These are phyloP conservation scores for Sorghum bicolor DNA, from an alignment of 176 grass and related monocot species.

Conservation along the genomic window Sorghum_bicolor_NCBIv3 NC_012870.2:1759001-1759500, in stretches of 20 bases:
- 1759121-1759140: neutral
- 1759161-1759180: neutral
- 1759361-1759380: neutral
- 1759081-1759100: no score
- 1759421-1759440: no score
- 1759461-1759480: neutral
- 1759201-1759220: neutral
- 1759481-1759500: neutral
- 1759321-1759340: neutral
- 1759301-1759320: neutral
- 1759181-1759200: neutral
- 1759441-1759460: neutral
- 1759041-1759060: neutral
- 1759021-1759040: neutral
- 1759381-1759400: neutral
- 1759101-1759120: no score
- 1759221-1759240: neutral
- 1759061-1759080: no score
- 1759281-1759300: neutral
- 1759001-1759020: neutral
- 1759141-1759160: neutral
- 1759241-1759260: neutral
- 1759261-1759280: neutral
- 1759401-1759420: no score
- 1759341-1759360: neutral